phyloP scores from a whole-genome alignment of 257 asterid genomes.

The Agastache rugosa region DNA sequence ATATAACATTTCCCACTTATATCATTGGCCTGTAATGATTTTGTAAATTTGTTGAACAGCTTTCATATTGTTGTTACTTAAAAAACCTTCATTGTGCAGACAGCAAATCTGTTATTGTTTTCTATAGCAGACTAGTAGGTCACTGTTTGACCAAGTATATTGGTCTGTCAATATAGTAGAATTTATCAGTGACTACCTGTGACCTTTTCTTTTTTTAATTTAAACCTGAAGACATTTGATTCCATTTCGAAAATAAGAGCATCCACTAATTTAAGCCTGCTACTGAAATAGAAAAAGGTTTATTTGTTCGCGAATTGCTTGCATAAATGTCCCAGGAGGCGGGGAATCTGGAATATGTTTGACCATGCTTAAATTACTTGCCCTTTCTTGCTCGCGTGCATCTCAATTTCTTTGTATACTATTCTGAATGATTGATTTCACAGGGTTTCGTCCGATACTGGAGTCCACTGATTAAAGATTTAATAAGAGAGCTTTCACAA shows the following conservation, averaged over 20 bases:
- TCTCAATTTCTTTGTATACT: slow-evolving; percentile 16
- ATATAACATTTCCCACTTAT: neutral
- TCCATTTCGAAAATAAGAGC: slow-evolving; percentile 2
- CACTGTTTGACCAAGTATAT: neutral
- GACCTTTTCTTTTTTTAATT: neutral
- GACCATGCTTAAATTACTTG: neutral
- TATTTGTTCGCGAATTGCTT: neutral
- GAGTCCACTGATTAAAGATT: slow-evolving; percentile 73
- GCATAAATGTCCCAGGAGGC: slow-evolving; percentile 14
- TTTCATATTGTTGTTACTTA: neutral
- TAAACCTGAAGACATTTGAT: neutral
- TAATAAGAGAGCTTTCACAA: slow-evolving; percentile 73
- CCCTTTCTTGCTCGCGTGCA: slow-evolving; percentile 20
- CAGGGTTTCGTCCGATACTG: slow-evolving; percentile 94
- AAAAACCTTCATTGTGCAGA: neutral
- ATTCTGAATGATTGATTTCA: slow-evolving; percentile 29
- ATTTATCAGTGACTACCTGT: neutral
- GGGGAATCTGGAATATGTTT: slow-evolving; percentile 20
- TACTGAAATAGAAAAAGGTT: neutral
- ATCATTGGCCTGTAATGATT: neutral
- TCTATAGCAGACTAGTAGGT: neutral
- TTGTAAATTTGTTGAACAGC: neutral
- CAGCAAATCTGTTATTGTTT: neutral
- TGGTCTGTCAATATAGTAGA: neutral
- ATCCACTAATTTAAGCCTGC: neutral